Conservation (phyloP, 2,329 filamentous ascomycete genomes). For the Exophiala alcalophila region DNA sequence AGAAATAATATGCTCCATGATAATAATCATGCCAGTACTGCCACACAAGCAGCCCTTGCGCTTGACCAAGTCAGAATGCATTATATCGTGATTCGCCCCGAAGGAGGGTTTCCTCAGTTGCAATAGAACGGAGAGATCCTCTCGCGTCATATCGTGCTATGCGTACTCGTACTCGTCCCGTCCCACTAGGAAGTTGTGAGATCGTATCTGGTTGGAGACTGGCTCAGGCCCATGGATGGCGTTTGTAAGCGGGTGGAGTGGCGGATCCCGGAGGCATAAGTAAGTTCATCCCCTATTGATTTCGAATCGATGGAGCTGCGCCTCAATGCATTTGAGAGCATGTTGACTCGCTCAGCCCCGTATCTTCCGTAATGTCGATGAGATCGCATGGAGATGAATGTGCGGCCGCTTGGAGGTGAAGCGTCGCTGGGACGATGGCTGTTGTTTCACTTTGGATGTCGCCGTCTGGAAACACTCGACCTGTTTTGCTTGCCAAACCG, state of each 20-base stretch:
- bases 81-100: no score
- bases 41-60: no score
- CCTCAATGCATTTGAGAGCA: neutral
- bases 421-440: conserved; percentile 4
- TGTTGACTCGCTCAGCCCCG: conserved; percentile 13
- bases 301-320: neutral
- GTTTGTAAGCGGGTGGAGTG: neutral
- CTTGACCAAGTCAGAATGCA: no score
- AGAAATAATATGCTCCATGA: no score
- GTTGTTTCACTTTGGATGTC: conserved; percentile 5
- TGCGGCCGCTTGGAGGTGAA: conserved; percentile 24
- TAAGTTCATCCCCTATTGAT: neutral
- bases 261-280: neutral
- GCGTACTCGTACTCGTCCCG: no score
- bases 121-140: no score
- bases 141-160: no score
- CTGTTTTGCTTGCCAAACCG: conserved; percentile 23
- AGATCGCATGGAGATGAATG: conserved; percentile 20
- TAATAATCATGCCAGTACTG: no score
- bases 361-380: conserved; percentile 14
- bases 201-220: no score
- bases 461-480: conserved; percentile 17
- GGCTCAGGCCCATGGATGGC: no score
- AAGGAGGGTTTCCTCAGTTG: no score
- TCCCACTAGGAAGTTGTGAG: no score